These are phyloP conservation scores for Eucalyptus urophylla DNA, from an alignment of 345 rosid species.

Conservation along the genomic window DNA sequence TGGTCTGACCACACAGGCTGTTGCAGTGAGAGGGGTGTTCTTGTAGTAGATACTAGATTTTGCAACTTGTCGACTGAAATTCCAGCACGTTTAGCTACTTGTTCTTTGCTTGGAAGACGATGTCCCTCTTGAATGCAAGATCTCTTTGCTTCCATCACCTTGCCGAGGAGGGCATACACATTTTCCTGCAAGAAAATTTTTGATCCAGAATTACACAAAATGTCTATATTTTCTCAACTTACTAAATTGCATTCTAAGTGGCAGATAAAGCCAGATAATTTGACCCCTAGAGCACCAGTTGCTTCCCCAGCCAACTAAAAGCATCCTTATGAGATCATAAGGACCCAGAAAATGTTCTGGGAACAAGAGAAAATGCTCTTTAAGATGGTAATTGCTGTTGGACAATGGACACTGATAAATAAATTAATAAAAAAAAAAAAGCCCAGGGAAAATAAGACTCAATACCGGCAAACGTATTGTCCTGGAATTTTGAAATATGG, in stretches of 20 bases:
- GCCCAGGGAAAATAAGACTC: not conserved
- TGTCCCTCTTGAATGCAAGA: constrained; percentile 44
- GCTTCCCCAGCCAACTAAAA: not conserved
- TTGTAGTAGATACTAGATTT: constrained; percentile 30
- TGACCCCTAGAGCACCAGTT: not conserved
- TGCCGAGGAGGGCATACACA: constrained; percentile 34
- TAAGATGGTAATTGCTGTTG: not conserved
- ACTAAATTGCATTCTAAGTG: not conserved
- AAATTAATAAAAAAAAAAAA: not conserved
- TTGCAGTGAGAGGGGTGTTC: constrained; percentile 65
- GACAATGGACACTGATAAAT: not conserved
- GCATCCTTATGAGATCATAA: not conserved
- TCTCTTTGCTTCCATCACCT: constrained; percentile 59
- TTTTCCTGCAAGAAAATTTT: constrained; percentile 36
- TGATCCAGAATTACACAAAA: not conserved
- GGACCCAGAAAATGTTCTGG: not conserved
- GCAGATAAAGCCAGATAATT: not conserved
- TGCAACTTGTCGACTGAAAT: constrained; percentile 50
- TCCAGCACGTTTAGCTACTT: constrained; percentile 58
- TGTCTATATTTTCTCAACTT: not conserved
- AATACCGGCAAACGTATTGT: constrained; percentile 82
- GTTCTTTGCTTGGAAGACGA: constrained; percentile 41
- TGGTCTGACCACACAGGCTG: constrained; percentile 71
- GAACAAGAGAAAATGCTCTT: not conserved
- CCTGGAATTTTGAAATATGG: constrained; percentile 70